These are phyloP conservation scores for Chaetomium tenue DNA, from an alignment of 495 filamentous ascomycete species.

Conservation along the genomic window DNA sequence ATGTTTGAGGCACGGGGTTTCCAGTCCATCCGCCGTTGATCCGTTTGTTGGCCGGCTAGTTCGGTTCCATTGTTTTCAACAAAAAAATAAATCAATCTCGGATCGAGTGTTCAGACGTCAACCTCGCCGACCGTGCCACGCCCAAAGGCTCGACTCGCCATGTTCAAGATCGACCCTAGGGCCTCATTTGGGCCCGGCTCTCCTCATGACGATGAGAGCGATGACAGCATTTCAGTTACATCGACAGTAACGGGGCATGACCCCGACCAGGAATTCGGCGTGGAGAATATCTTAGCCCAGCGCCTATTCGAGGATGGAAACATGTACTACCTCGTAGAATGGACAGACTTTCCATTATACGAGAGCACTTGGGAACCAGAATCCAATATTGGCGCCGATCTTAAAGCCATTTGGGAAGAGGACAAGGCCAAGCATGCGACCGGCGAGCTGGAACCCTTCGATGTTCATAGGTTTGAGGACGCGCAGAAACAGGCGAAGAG, in stretches of 20 bases:
- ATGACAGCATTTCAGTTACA: constrained; percentile 61
- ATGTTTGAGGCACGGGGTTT: too few species aligned
- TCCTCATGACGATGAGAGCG: constrained; percentile 28
- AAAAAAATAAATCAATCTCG: neutral
- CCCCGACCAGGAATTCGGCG: constrained; percentile 45
- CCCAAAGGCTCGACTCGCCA: neutral
- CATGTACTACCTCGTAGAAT: constrained; percentile 61
- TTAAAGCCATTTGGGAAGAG: constrained; percentile 54
- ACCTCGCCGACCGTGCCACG: neutral
- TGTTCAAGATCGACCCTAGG: constrained; percentile 20
- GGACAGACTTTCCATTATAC: constrained; percentile 60
- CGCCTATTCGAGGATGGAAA: constrained; percentile 36
- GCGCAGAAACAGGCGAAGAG: constrained; percentile 28
- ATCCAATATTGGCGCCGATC: constrained; percentile 50
- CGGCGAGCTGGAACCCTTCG: constrained; percentile 47
- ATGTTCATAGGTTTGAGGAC: constrained; percentile 48
- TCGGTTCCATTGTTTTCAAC: too few species aligned
- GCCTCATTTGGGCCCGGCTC: constrained; percentile 9
- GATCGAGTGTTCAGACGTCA: neutral
- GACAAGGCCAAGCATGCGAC: constrained; percentile 46
- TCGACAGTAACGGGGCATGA: constrained; percentile 54
- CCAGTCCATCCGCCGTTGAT: too few species aligned
- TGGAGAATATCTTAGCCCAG: constrained; percentile 56
- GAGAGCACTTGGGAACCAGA: constrained; percentile 64
- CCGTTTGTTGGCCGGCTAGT: too few species aligned